A percentile compares a stretch with the other conserved stretches of the same genome.
phyloP scores from a whole-genome alignment of 2,329 filamentous ascomycete species.

The Paecilomyces sp. region DNA sequence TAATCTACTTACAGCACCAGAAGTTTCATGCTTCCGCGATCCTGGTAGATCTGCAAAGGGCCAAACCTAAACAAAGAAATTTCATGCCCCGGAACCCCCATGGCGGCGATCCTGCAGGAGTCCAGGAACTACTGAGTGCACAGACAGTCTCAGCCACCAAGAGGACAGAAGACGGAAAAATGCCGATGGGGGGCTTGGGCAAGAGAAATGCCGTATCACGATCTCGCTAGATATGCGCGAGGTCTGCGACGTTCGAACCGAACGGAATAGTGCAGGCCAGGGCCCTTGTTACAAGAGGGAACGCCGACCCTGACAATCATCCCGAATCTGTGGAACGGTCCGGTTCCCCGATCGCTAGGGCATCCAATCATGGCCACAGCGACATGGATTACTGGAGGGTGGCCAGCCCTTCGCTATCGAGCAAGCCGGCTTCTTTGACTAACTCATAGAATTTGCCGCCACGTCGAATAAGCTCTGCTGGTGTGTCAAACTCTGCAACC shows the following conservation, averaged over 20 bases:
- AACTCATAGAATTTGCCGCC: constrained; percentile 81
- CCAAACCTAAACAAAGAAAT: background rate
- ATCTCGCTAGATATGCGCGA: constrained; percentile 2
- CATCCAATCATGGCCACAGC: background rate
- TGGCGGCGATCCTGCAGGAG: background rate
- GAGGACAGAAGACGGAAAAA: background rate
- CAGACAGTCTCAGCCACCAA: background rate
- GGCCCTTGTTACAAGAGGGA: background rate
- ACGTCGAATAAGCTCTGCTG: constrained; percentile 65
- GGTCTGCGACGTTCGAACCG: constrained; percentile 9
- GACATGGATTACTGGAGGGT: constrained; percentile 5
- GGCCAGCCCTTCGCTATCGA: constrained; percentile 39
- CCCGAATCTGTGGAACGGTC: background rate
- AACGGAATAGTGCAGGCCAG: constrained; percentile 10
- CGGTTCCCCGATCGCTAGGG: constrained; percentile 1
- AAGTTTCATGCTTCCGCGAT: background rate
- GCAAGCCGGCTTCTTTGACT: constrained; percentile 81
- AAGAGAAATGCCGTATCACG: background rate
- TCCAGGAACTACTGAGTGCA: background rate
- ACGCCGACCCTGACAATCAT: background rate
- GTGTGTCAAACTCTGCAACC: constrained; percentile 89
- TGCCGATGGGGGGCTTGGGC: background rate
- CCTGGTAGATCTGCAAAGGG: background rate
- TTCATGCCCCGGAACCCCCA: background rate
- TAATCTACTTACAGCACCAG: background rate